These are phyloP conservation scores for Jaapia argillacea DNA, from an alignment of 768 basidiomycete species.

Conservation along the genomic window DNA sequence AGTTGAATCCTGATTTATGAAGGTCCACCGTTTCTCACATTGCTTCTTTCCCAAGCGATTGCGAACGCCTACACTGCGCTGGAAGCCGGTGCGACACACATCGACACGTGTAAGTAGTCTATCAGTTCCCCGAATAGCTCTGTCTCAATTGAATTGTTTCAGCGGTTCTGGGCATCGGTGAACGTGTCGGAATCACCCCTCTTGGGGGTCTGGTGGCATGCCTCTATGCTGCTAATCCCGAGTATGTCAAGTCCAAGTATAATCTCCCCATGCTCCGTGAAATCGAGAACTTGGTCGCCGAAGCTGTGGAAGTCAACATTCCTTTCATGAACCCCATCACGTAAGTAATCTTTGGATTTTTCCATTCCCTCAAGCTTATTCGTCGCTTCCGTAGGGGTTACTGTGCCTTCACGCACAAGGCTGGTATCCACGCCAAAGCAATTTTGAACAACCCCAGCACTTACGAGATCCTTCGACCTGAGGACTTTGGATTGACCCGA, in stretches of 20 bases:
- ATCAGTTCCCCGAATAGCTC: not conserved
- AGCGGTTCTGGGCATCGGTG: constrained; percentile 96
- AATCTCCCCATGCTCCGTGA: constrained; percentile 96
- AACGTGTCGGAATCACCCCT: constrained; percentile 97
- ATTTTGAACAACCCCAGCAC: constrained; percentile 99
- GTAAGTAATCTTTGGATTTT: constrained; percentile 29
- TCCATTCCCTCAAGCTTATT: not conserved
- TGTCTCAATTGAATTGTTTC: constrained; percentile 6
- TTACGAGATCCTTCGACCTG: constrained; percentile 98
- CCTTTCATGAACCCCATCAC: constrained; percentile 97
- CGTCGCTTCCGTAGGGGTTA: constrained; percentile 60
- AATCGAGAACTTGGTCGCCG: constrained; percentile 97
- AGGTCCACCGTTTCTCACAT: not conserved
- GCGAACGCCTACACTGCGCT: constrained; percentile 98
- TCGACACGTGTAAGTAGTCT: constrained; percentile 76
- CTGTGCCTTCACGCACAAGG: constrained; percentile 99
- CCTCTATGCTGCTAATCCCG: constrained; percentile 93
- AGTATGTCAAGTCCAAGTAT: constrained; percentile 99
- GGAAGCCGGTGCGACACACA: constrained; percentile 97
- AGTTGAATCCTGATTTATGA: constrained; percentile 10
- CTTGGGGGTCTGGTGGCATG: constrained; percentile 95
- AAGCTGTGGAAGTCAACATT: constrained; percentile 95
- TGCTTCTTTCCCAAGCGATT: constrained; percentile 49
- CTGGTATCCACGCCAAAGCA: constrained; percentile 99
- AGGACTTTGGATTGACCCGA: constrained; percentile 95